Percentiles rank a stretch among this genome's conserved stretches.
phyloP scores from a whole-genome alignment of 1,284 basidiomycete genomes.

The Neotropicomus parvogracilis region DNA sequence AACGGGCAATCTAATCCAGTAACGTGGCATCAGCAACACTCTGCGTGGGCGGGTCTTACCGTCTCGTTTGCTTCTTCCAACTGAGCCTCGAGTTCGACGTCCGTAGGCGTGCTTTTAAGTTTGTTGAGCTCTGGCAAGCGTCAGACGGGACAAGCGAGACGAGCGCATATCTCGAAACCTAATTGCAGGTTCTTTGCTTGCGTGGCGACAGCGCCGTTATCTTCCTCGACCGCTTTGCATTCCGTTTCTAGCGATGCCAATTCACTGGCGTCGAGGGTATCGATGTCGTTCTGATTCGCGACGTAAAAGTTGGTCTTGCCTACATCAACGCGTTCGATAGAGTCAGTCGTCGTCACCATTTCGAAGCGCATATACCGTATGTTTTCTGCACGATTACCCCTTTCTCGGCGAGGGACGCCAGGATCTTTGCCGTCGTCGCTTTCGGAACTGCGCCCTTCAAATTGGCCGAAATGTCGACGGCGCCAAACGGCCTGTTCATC shows the following conservation, averaged over 20 bases:
- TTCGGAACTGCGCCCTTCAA: slow-evolving; percentile 83
- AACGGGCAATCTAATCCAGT: slow-evolving; percentile 45
- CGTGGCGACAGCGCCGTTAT: slow-evolving; percentile 50
- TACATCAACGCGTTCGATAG: slow-evolving; percentile 25
- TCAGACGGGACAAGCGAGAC: slow-evolving; percentile 4
- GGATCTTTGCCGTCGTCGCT: slow-evolving; percentile 76
- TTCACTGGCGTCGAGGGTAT: slow-evolving; percentile 55
- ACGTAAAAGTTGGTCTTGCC: slow-evolving; percentile 85
- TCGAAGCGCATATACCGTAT: slow-evolving; percentile 53
- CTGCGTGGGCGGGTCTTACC: slow-evolving; percentile 33
- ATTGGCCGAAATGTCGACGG: slow-evolving; percentile 84
- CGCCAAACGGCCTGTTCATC: slow-evolving; percentile 78
- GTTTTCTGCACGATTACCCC: slow-evolving; percentile 71
- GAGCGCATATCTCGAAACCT: slow-evolving; percentile 18
- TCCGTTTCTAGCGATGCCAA: slow-evolving; percentile 56
- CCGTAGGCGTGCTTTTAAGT: slow-evolving; percentile 62
- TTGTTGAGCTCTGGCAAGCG: slow-evolving; percentile 55
- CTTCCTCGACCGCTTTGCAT: slow-evolving; percentile 54
- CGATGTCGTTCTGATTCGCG: slow-evolving; percentile 65
- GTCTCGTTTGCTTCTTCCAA: slow-evolving; percentile 42
- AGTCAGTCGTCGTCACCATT: not conserved
- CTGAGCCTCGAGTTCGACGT: slow-evolving; percentile 56
- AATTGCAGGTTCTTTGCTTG: slow-evolving; percentile 37
- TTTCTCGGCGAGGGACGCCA: slow-evolving; percentile 72
- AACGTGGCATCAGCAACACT: slow-evolving; percentile 3